Conservation (phyloP, 2,329 filamentous ascomycete genomes). For the Neofusicoccum umdonicola region DNA sequence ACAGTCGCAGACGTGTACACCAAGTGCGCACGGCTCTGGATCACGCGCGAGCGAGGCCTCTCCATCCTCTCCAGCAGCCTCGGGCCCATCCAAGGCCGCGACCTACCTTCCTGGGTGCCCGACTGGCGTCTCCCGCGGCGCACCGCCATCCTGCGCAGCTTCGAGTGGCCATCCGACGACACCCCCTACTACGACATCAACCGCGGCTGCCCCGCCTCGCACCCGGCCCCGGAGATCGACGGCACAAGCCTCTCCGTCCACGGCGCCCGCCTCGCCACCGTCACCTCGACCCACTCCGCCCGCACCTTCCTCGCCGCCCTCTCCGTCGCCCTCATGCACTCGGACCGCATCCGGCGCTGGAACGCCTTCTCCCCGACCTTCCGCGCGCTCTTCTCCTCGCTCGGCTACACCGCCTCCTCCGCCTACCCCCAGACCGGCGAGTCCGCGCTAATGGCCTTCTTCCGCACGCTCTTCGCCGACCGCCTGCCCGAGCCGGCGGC, state of each 20-base stretch:
- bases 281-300: background rate
- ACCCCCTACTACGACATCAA: background rate
- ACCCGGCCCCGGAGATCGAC: background rate
- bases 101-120: background rate
- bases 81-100: background rate
- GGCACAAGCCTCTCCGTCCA: background rate
- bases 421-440: background rate
- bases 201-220: too few relatives aligned
- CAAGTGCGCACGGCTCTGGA: background rate
- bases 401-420: too few relatives aligned
- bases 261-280: background rate
- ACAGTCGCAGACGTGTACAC: background rate
- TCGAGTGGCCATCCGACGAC: background rate
- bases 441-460: background rate
- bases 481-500: background rate
- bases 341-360: background rate
- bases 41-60: background rate
- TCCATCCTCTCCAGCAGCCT: background rate
- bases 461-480: background rate
- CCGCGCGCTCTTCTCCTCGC: background rate
- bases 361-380: background rate
- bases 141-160: background rate
- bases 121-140: background rate
- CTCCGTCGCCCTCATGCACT: background rate
- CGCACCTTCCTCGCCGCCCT: background rate